phyloP scores from a whole-genome alignment of 768 basidiomycete species.

The Amyloporia xantha region DNA sequence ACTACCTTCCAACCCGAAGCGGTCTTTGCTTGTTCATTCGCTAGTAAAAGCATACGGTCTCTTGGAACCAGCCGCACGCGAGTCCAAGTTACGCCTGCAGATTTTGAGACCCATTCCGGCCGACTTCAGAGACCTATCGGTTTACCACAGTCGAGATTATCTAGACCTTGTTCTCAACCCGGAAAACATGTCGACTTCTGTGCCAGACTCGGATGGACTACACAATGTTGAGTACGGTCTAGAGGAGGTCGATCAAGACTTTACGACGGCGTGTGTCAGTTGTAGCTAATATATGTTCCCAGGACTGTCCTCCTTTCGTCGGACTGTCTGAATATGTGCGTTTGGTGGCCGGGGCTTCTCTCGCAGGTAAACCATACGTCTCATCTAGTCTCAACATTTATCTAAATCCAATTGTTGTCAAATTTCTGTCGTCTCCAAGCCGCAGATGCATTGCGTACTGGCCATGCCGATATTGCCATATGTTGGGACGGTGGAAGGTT shows the following conservation, averaged over 20 bases:
- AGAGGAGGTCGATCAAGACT: constrained; percentile 47
- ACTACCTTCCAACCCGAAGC: constrained; percentile 63
- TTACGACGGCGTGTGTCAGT: too few relatives aligned
- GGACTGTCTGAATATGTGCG: constrained; percentile 63
- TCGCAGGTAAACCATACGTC: constrained; percentile 49
- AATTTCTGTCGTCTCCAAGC: too few relatives aligned
- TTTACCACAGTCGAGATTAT: constrained; percentile 70
- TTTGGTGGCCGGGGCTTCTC: constrained; percentile 68
- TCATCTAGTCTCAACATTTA: too few relatives aligned
- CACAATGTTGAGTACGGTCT: constrained; percentile 44
- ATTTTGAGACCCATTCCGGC: constrained; percentile 52
- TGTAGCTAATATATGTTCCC: too few relatives aligned
- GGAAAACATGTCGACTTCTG: constrained; percentile 6
- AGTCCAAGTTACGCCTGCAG: constrained; percentile 14
- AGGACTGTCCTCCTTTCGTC: constrained; percentile 83
- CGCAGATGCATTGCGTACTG: constrained; percentile 47
- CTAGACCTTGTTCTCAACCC: constrained; percentile 50
- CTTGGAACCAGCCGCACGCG: constrained; percentile 17
- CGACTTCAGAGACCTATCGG: constrained; percentile 45
- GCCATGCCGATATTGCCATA: constrained; percentile 55
- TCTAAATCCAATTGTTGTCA: too few relatives aligned
- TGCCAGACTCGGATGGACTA: not conserved
- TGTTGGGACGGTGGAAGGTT: constrained; percentile 91
- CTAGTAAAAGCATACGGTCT: constrained; percentile 49
- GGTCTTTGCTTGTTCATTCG: constrained; percentile 62